These are phyloP conservation scores for Pichia sp. DNA, from an alignment of 1,139 yeast species.

Conservation along the genomic window DNA sequence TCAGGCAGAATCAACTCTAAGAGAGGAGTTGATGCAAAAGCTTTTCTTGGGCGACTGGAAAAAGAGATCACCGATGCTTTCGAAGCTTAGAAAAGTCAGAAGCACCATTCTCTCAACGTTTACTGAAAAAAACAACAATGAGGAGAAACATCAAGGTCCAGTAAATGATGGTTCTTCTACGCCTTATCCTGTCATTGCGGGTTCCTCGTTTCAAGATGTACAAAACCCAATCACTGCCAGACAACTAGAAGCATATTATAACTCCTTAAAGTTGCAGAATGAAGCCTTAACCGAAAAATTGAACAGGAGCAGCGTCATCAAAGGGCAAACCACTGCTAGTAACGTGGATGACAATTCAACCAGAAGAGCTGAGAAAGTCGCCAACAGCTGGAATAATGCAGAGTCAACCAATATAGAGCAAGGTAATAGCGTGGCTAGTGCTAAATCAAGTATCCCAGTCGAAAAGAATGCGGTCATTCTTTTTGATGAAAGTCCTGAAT, in stretches of 20 bases:
- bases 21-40: constrained; percentile 6
- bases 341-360: background rate
- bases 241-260: constrained; percentile 27
- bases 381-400: constrained; percentile 12
- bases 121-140: background rate
- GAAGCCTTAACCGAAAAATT: constrained; percentile 18
- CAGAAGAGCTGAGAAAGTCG: background rate
- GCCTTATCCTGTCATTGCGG: background rate
- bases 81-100: constrained; percentile 10
- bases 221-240: constrained; percentile 23
- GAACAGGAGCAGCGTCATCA: background rate
- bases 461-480: constrained; percentile 6
- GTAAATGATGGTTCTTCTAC: background rate
- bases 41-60: constrained; percentile 2
- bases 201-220: constrained; percentile 6
- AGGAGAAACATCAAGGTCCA: background rate
- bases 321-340: background rate
- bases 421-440: background rate
- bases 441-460: background rate
- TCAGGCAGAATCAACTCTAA: background rate
- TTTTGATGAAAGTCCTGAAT: constrained; percentile 4
- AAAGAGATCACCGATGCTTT: background rate
- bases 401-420: constrained; percentile 19
- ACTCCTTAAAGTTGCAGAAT: constrained; percentile 24
- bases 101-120: constrained; percentile 4